Percentiles rank a stretch among this genome's conserved stretches.
These are phyloP conservation scores for Piromyces sp. DNA, from an alignment of 192 early-diverging fungal genomes.

Conservation along the genomic window DNA sequence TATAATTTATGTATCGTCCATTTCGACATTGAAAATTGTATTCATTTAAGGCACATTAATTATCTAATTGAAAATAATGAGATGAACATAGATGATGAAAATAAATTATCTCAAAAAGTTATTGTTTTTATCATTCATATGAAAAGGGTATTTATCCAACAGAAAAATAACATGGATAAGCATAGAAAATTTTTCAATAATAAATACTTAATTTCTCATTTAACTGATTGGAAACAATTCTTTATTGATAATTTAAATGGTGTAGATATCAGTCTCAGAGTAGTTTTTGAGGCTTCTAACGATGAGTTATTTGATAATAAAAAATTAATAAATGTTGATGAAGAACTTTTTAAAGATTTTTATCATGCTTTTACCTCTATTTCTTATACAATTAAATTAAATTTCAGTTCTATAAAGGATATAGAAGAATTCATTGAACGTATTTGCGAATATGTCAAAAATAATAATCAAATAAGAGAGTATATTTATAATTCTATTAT, in stretches of 20 bases:
- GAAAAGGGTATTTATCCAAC: too few relatives aligned
- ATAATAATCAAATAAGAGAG: neutral
- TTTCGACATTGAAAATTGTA: neutral
- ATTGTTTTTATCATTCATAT: neutral
- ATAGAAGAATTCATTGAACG: neutral
- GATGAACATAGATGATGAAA: neutral
- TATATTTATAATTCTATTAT: neutral
- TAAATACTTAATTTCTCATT: neutral
- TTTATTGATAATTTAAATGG: neutral
- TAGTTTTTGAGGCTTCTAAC: neutral
- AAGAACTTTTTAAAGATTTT: neutral
- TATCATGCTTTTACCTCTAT: neutral
- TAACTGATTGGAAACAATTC: neutral
- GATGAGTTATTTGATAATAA: neutral
- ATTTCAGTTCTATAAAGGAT: too few relatives aligned
- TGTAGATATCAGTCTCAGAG: neutral
- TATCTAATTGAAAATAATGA: neutral
- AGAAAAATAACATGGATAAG: too few relatives aligned
- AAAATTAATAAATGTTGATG: neutral
- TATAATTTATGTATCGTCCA: neutral
- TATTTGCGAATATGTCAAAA: neutral
- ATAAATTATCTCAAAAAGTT: neutral
- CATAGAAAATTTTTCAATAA: too few relatives aligned
- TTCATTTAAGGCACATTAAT: neutral
- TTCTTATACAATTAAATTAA: neutral